Evolutionary conservation across 139 green algal genomes (phyloP).

Genomic region (Tetradesmus obliquus): DNA sequence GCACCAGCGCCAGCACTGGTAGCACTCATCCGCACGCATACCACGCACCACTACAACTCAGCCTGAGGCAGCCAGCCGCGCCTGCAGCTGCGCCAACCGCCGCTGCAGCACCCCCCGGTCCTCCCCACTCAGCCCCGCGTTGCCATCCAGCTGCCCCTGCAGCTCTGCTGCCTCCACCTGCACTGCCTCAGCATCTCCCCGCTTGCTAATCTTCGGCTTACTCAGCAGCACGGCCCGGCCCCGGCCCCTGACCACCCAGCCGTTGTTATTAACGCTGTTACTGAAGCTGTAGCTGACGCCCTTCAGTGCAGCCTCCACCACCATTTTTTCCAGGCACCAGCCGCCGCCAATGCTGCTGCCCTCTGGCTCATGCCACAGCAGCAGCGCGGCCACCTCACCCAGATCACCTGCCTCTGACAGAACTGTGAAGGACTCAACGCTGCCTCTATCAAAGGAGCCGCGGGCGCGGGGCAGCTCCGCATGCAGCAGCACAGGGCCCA

Average conservation of each 20-base stretch:
- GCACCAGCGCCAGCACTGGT: too few species aligned
- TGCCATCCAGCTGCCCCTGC: conserved; percentile 4
- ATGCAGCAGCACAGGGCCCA: background rate
- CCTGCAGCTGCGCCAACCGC: conserved; percentile 12
- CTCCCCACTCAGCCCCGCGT: background rate
- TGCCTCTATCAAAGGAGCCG: conserved; percentile 1
- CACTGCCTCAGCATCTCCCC: conserved; percentile 26
- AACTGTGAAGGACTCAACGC: conserved; percentile 13
- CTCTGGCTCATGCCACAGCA: conserved; percentile 31
- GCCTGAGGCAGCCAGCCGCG: background rate
- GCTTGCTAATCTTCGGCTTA: background rate
- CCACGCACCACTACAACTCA: too few species aligned
- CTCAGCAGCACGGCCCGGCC: conserved; percentile 22
- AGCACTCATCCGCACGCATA: too few species aligned
- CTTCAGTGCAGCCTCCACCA: conserved; percentile 2
- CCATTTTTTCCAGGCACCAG: conserved; percentile 25
- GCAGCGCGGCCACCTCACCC: background rate
- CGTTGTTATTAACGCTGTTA: background rate
- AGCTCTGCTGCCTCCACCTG: conserved; percentile 8
- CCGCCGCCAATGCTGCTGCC: background rate
- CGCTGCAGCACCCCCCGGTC: background rate
- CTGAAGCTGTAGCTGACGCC: conserved; percentile 28
- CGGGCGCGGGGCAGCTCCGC: background rate
- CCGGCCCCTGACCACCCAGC: conserved; percentile 21
- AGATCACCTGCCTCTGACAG: background rate